phyloP scores from a whole-genome alignment of 352 stramenopile species.

The Phytopythium kandeliae region DNA sequence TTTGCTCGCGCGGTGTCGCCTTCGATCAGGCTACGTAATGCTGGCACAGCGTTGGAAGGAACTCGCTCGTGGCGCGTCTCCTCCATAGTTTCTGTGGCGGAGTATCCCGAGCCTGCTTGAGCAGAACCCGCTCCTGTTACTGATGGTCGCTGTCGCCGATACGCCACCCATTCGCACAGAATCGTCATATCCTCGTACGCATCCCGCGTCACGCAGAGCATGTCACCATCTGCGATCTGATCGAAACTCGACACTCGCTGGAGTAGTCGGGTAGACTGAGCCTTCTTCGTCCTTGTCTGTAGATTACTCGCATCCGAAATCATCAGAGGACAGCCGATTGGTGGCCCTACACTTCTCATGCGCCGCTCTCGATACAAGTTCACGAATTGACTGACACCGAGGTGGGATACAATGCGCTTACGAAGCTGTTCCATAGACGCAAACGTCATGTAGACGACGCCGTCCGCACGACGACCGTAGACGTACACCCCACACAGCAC shows the following conservation, averaged over 20 bases:
- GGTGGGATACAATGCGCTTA: slow-evolving; percentile 16
- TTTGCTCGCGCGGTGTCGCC: slow-evolving; percentile 1
- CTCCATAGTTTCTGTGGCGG: background rate
- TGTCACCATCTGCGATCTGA: slow-evolving; percentile 43
- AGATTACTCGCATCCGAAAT: background rate
- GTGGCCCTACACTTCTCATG: background rate
- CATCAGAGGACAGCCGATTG: background rate
- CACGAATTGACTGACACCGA: slow-evolving; percentile 19
- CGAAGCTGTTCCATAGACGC: slow-evolving; percentile 37
- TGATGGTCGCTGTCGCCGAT: slow-evolving; percentile 9
- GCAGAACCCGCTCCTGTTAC: background rate
- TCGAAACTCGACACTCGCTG: slow-evolving; percentile 32
- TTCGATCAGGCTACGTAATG: slow-evolving; percentile 5
- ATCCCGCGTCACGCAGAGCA: slow-evolving; percentile 50
- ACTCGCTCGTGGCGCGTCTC: background rate
- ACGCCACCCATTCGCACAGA: slow-evolving; percentile 56
- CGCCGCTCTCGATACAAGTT: slow-evolving; percentile 49
- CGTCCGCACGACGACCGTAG: slow-evolving; percentile 26
- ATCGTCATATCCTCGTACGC: slow-evolving; percentile 70
- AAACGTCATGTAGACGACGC: slow-evolving; percentile 48
- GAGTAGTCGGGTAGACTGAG: slow-evolving; percentile 15
- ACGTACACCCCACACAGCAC: slow-evolving; percentile 52
- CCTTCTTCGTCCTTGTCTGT: slow-evolving; percentile 6
- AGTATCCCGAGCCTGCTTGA: background rate
- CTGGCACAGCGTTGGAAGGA: slow-evolving; percentile 2